Evolutionary conservation across 805 yeast species (phyloP), one percentile per base, ranked within the genome.

Genomic region (Candida dajiaensis): DNA sequence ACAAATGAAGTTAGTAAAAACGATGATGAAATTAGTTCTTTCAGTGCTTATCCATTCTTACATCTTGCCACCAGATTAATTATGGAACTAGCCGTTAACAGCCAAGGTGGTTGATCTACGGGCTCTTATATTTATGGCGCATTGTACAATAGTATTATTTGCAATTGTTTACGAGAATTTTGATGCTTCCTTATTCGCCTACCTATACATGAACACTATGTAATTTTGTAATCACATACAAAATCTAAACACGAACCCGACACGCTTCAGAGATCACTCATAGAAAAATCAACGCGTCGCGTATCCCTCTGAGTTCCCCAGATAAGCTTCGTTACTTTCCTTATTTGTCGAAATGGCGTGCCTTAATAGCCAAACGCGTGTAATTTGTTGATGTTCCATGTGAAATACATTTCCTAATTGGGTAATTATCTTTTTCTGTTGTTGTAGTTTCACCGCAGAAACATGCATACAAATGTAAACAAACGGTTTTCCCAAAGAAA

Each of bases 1-100:
- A 55, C 60, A 42, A 55, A 62, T n/a, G 58, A 60, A 38, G 51
- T 63, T 3, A 53, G 46, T 19, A 57, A 58, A 46, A 72, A 72
- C 41, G 79, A 73, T 44, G 94, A 85, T 54, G 92, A 85, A 54
- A 86, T 85, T 67, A 83, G 89, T 49, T 85, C 95, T n/a, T 89
- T 89, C 60, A 83, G 94, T 41, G 97, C 97, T 0, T 92, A 92
- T 62, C 98, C 99, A 26, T 92, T 92, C 65, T 71, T 94, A 59
- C 96, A 94, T 65, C 71, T 92, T 58, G 92, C 97, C 38, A 92
- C 98, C 2, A 72, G 89, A 59, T 74, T 92, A 53, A 92, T 92
- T 51, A 89, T 92, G 96, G 98, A 92, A 66, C 73, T 92, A 54
- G 99, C 99, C 1, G 98, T 94, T 16, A 94, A 92, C 62, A 81